Percentiles rank a stretch among this genome's conserved stretches.
phyloP scores from a whole-genome alignment of 257 asterid species.

The Paraleonurus japonicus region DNA sequence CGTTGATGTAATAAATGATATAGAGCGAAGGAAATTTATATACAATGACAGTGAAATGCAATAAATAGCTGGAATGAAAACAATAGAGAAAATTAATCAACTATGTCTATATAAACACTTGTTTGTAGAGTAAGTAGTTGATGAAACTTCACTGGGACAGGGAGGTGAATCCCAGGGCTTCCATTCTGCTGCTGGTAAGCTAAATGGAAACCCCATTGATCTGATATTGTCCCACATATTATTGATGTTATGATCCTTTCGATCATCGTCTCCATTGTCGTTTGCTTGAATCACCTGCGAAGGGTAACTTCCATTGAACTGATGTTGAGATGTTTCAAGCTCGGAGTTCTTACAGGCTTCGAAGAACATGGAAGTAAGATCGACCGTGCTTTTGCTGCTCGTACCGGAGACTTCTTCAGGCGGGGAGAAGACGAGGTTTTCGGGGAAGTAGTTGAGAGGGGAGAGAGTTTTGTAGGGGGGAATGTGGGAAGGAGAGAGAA shows the following conservation, averaged over 20 bases:
- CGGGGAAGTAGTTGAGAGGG: slow-evolving; percentile 26
- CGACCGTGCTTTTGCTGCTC: slow-evolving; percentile 30
- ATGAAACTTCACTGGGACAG: slow-evolving; percentile 63
- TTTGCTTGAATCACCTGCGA: slow-evolving; percentile 34
- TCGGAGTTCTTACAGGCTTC: slow-evolving; percentile 26
- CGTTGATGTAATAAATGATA: background rate
- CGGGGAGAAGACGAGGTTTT: slow-evolving; percentile 39
- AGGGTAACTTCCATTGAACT: slow-evolving; percentile 33
- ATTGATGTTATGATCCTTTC: background rate
- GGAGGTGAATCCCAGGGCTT: slow-evolving; percentile 64
- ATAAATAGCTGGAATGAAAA: slow-evolving; percentile 18
- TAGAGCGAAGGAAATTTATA: background rate
- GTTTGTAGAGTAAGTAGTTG: slow-evolving; percentile 50
- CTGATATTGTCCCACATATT: slow-evolving; percentile 37
- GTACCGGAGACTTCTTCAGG: slow-evolving; percentile 34
- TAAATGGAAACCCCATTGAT: slow-evolving; percentile 60
- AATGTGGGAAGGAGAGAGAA: slow-evolving; percentile 32
- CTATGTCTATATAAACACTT: slow-evolving; percentile 35
- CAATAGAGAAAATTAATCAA: background rate
- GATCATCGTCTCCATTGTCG: slow-evolving; percentile 24
- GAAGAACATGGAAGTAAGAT: slow-evolving; percentile 39
- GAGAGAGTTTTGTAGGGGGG: no score
- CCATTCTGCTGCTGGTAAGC: slow-evolving; percentile 35
- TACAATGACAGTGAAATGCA: slow-evolving; percentile 26
- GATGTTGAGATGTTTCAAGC: slow-evolving; percentile 37